Evolutionary conservation across 108 stramenopile species (phyloP).

Genomic region (Pseudonitzschia pungens): DNA sequence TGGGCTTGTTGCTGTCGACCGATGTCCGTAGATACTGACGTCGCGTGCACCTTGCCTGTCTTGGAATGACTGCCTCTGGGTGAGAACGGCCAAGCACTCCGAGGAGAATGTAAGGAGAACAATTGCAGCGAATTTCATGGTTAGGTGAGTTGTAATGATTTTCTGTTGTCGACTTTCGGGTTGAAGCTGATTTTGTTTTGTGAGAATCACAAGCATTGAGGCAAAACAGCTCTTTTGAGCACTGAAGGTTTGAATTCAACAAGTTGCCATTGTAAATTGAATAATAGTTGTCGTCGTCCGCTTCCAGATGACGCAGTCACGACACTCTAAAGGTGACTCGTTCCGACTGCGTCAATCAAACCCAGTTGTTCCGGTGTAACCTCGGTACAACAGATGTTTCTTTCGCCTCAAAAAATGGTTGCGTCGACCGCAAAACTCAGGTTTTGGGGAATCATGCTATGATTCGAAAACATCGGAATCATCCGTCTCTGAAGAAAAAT

Average conservation of each 20-base stretch:
- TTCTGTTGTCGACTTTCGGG: neutral
- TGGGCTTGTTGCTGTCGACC: neutral
- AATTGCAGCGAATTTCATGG: conserved; percentile 11
- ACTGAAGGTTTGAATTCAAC: too few relatives aligned
- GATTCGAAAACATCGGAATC: neutral
- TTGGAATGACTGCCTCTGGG: neutral
- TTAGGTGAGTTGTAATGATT: neutral
- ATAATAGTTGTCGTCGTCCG: too few relatives aligned
- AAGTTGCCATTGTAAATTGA: too few relatives aligned
- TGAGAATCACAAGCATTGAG: neutral
- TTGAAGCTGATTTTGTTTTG: neutral
- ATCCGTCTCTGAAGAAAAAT: too few relatives aligned
- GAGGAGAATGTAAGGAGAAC: neutral
- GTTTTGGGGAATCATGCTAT: neutral
- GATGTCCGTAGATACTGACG: neutral
- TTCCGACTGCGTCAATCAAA: too few relatives aligned
- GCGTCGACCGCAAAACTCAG: neutral
- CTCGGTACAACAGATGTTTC: too few relatives aligned
- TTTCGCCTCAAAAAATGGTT: neutral
- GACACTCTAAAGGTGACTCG: too few relatives aligned
- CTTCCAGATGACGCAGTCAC: too few relatives aligned
- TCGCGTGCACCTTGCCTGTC: neutral
- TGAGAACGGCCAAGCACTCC: conserved; percentile 5
- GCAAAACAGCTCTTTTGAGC: too few relatives aligned
- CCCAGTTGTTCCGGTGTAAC: too few relatives aligned